Evolutionary conservation across 768 basidiomycete genomes (phyloP).

Genomic region (Rhodosporidiobolus sp.): DNA sequence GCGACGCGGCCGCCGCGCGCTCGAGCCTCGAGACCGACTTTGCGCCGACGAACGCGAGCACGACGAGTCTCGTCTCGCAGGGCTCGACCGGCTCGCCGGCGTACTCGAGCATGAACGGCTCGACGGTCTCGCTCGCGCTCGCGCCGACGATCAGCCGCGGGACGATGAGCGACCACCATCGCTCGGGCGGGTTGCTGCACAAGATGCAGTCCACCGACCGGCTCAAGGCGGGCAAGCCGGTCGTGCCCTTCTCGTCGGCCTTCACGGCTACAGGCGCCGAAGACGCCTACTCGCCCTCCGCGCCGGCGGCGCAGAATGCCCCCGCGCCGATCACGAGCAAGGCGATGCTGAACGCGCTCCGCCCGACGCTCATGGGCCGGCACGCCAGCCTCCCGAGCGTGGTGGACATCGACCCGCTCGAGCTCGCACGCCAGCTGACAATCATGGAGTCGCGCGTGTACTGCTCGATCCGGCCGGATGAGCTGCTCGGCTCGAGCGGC

Average conservation of each 20-base stretch:
- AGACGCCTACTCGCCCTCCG: constrained; percentile 47
- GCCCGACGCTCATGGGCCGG: constrained; percentile 53
- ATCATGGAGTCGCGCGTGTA: constrained; percentile 88
- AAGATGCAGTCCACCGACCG: constrained; percentile 39
- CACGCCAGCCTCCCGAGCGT: constrained; percentile 56
- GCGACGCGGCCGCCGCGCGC: constrained; percentile 5
- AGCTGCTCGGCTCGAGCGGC: constrained; percentile 59
- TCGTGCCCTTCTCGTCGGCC: constrained; percentile 11
- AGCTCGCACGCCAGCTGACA: constrained; percentile 88
- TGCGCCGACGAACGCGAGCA: constrained; percentile 14
- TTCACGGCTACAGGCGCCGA: background rate
- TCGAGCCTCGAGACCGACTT: constrained; percentile 1
- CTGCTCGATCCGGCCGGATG: constrained; percentile 78
- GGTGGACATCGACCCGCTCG: constrained; percentile 89
- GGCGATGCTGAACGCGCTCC: constrained; percentile 64
- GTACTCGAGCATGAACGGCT: constrained; percentile 10
- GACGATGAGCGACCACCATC: background rate
- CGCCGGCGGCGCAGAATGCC: constrained; percentile 47
- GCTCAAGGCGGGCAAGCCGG: constrained; percentile 39
- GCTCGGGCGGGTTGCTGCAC: background rate
- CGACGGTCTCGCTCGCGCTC: constrained; percentile 19
- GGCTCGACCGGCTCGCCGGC: background rate
- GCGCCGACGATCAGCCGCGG: background rate
- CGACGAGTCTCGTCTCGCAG: constrained; percentile 14
- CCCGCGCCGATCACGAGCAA: constrained; percentile 86